Evolutionary conservation across 768 basidiomycete genomes (phyloP).

Genomic region (Termitomyces sp.): DNA sequence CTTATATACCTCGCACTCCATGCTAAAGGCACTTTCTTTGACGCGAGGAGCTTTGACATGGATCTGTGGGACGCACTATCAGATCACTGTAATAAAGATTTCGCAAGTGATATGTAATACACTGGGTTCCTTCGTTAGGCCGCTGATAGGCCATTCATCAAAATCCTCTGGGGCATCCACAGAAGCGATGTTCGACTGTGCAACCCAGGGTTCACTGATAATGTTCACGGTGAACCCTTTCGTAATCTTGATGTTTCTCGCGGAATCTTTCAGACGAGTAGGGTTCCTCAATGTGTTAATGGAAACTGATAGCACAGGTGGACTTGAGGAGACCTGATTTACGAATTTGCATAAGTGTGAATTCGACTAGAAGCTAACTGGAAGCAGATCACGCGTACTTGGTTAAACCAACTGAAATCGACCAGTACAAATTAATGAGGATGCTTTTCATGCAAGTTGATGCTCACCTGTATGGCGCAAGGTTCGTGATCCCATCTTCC

Average conservation of each 20-base stretch:
- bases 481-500: constrained; percentile 47
- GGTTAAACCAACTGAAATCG: constrained; percentile 40
- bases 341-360: constrained; percentile 20
- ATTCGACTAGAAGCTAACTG: background rate
- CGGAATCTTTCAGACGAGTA: constrained; percentile 49
- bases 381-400: constrained; percentile 15
- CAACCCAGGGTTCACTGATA: constrained; percentile 67
- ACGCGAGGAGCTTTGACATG: constrained; percentile 52
- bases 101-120: too few relatives aligned
- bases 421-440: background rate
- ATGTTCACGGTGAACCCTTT: constrained; percentile 73
- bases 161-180: constrained; percentile 51
- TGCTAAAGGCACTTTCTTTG: constrained; percentile 58
- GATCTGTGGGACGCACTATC: constrained; percentile 24
- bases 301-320: constrained; percentile 59
- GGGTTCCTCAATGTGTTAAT: constrained; percentile 15
- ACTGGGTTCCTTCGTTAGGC: constrained; percentile 54
- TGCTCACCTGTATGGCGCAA: constrained; percentile 53
- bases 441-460: background rate
- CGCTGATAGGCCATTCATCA: constrained; percentile 61
- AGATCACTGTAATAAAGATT: too few relatives aligned
- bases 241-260: constrained; percentile 58
- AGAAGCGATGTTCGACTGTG: constrained; percentile 50
- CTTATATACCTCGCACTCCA: constrained; percentile 51
- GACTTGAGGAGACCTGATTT: constrained; percentile 49